Conservation (phyloP, 1,284 basidiomycete genomes). For the Coriolopsis trogii region DNA sequence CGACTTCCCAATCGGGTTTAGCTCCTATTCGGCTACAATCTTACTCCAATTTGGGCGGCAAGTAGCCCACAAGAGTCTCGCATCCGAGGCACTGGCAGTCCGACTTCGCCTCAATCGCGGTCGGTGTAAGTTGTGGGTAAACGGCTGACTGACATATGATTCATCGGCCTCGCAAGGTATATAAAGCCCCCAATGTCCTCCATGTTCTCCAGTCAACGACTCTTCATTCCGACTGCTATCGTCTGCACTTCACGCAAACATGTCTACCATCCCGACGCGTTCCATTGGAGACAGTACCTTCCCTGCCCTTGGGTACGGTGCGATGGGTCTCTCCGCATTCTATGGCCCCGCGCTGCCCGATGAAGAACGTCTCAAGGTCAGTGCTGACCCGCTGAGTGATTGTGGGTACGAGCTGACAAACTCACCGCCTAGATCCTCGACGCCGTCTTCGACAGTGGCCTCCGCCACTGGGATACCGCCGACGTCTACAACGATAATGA, state of each 20-base stretch:
- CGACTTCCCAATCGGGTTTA: no score
- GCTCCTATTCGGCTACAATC: no score
- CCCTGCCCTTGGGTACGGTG: slow-evolving; percentile 31
- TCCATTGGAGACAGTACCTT: slow-evolving; percentile 28
- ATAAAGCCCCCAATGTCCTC: no score
- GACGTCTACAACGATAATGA: slow-evolving; percentile 36
- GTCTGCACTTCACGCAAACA: background rate
- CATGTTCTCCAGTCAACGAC: no score
- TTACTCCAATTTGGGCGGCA: no score
- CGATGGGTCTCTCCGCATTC: slow-evolving; percentile 36
- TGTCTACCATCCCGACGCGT: slow-evolving; percentile 24
- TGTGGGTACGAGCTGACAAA: background rate
- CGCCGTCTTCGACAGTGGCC: slow-evolving; percentile 29
- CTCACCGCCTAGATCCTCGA: slow-evolving; percentile 30
- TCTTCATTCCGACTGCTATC: no score
- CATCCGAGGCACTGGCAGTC: no score
- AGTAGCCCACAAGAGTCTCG: no score
- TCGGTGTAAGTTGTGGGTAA: no score
- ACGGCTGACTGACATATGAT: no score
- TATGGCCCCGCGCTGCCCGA: slow-evolving; percentile 40
- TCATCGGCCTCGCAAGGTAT: no score
- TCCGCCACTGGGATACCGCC: slow-evolving; percentile 35
- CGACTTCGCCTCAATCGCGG: no score
- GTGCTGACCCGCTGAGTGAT: background rate
- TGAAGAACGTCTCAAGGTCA: slow-evolving; percentile 46